Percentiles rank a stretch among this genome's conserved stretches.
These are phyloP conservation scores for Stenogyne calaminthoides DNA, from an alignment of 305 asterid genomes.

Conservation along the genomic window DNA sequence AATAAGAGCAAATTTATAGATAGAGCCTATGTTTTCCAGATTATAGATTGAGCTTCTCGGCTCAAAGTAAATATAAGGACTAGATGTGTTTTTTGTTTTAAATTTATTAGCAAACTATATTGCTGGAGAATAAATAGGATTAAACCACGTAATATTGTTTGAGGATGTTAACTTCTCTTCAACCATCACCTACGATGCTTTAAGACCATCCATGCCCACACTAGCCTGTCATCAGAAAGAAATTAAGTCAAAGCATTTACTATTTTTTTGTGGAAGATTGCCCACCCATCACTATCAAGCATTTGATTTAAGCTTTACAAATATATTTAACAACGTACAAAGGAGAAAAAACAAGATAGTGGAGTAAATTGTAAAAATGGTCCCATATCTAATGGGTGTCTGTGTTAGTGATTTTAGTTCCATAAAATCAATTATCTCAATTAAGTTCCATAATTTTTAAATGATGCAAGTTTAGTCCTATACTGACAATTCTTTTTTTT, in stretches of 20 bases:
- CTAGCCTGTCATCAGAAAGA: conserved; percentile 64
- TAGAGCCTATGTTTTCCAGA: background rate
- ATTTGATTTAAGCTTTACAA: conserved; percentile 7
- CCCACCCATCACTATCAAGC: background rate
- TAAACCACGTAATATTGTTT: conserved; percentile 23
- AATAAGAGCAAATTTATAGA: background rate
- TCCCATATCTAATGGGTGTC: no score
- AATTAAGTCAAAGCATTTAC: conserved; percentile 6
- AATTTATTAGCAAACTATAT: conserved; percentile 15
- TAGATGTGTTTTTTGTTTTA: background rate
- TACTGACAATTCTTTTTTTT: no score
- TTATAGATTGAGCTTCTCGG: background rate
- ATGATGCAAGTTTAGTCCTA: no score
- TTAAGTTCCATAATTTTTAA: no score
- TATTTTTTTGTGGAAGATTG: background rate
- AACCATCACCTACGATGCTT: conserved; percentile 63
- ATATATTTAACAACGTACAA: background rate
- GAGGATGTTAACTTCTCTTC: conserved; percentile 23
- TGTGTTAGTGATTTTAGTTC: no score
- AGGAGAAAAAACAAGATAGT: background rate
- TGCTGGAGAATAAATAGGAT: background rate
- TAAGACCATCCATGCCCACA: conserved; percentile 81
- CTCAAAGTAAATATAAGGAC: conserved; percentile 24
- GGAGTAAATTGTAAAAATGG: no score
- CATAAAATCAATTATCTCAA: no score